Evolutionary conservation across 495 filamentous ascomycete genomes (phyloP), one percentile per base, ranked within the genome.

Genomic region (Extremus antarcticus): DNA sequence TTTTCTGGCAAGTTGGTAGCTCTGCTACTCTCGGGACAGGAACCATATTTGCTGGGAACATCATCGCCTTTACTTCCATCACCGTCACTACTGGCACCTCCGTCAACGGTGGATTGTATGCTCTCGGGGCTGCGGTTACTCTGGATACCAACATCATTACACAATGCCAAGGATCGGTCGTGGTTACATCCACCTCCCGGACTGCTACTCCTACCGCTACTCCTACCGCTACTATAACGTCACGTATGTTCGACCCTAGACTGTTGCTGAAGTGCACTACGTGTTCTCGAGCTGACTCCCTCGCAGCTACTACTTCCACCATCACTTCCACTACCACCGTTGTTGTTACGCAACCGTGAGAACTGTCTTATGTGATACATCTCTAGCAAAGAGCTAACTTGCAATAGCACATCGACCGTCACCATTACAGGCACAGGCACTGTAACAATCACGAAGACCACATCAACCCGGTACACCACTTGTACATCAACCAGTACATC

Each of bases 1-100:
- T 57, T 45, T 57, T 21, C 48, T 57, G 54, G 54, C 54, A 57
- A 25, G 54, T 57, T 20, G 54, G 54, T 16, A 57, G 54, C 54
- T 57, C 54, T 16, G 54, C 54, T 22, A 57, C 54, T 9, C 24
- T 57, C 15, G 54, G 54, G 0, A 56, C 54, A 10, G 46, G 20
- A 21, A 56, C 54, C 8, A 9, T 40, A 15, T 56, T 56, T 41
- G 54, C 54, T 25, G 54, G 54, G 9, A 41, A 53, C 29, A 32
- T 56, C 15, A n/a, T 56, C 10, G 54, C 54, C 20, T 20, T 32
- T 15, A 41, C 54, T 56, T 56, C 54, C 29, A 50, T 56, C 35
- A 56, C 54, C 4, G 54, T 25, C 54, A 56, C 43, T 13, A 41
- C 54, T 2, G 46, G 46, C 9, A 22, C 32, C 45, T 48, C 46